Evolutionary conservation across 2,329 filamentous ascomycete genomes (phyloP).

Genomic region (Epichloe aotearoae): DNA sequence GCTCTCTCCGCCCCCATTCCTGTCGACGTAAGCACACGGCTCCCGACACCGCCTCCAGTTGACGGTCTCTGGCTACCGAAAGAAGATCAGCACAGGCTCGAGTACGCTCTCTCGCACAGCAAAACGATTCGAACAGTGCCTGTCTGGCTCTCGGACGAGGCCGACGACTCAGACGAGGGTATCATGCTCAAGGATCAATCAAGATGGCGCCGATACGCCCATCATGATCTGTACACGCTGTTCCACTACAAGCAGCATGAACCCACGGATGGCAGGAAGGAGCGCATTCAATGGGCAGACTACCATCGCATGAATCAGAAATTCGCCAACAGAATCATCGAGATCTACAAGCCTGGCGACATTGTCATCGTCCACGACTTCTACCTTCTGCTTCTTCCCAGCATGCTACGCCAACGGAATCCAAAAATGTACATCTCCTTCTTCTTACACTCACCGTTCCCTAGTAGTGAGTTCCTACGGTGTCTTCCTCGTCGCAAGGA

Average conservation of each 20-base stretch:
- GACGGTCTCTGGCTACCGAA: conserved; percentile 60
- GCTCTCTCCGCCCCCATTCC: conserved; percentile 71
- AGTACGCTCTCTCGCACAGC: conserved; percentile 58
- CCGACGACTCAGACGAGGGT: conserved; percentile 52
- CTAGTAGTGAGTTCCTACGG: conserved; percentile 87
- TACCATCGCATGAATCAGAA: conserved; percentile 88
- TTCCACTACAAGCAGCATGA: conserved; percentile 96
- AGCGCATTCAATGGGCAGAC: conserved; percentile 78
- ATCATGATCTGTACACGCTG: conserved; percentile 81
- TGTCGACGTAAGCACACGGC: conserved; percentile 46
- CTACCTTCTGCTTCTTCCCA: conserved; percentile 79
- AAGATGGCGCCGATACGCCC: conserved; percentile 80
- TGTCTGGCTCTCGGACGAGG: conserved; percentile 77
- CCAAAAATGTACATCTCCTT: conserved; percentile 90
- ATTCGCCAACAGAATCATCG: conserved; percentile 79
- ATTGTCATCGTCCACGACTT: conserved; percentile 91
- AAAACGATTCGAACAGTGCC: conserved; percentile 69
- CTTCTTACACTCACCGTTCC: conserved; percentile 88
- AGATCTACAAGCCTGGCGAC: conserved; percentile 84
- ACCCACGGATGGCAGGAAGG: conserved; percentile 70
- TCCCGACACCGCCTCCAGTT: conserved; percentile 41
- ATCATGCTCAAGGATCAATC: conserved; percentile 68
- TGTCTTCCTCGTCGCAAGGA: conserved; percentile 83
- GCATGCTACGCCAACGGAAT: conserved; percentile 71
- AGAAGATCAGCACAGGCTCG: conserved; percentile 58